These are phyloP conservation scores for Chaetomium tenue DNA, from an alignment of 495 filamentous ascomycete species.

Conservation along the genomic window DNA sequence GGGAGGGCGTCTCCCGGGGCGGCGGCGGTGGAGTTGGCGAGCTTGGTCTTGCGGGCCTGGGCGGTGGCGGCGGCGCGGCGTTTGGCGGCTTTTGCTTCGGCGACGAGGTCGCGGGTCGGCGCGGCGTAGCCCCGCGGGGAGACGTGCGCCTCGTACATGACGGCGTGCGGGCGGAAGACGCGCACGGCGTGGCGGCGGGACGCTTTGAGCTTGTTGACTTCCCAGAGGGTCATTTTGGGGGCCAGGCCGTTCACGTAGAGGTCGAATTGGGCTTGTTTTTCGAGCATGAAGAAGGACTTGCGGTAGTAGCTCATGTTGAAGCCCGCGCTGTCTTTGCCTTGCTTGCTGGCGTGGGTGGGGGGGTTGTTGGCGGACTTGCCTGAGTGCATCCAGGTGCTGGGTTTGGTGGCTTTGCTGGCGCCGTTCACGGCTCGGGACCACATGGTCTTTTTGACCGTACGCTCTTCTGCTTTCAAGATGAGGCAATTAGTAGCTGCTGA, in stretches of 20 bases:
- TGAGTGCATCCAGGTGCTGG: neutral
- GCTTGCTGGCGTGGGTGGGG: neutral
- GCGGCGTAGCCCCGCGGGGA: slow-evolving; percentile 1
- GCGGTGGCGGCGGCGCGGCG: neutral
- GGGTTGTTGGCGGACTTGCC: neutral
- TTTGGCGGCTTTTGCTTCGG: slow-evolving; percentile 1
- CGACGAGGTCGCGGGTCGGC: neutral
- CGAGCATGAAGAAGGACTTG: neutral
- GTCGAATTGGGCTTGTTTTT: slow-evolving; percentile 12
- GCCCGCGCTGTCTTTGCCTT: neutral
- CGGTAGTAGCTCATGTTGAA: slow-evolving; percentile 12
- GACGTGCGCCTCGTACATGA: slow-evolving; percentile 15
- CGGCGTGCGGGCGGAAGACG: neutral
- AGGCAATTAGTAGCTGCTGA: neutral
- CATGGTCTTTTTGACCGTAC: neutral
- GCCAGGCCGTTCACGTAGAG: slow-evolving; percentile 21
- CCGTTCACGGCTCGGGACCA: neutral
- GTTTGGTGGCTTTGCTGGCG: neutral
- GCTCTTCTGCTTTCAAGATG: neutral
- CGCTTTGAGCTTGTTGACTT: slow-evolving; percentile 1
- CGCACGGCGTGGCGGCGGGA: too few species aligned
- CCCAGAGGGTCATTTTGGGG: slow-evolving; percentile 9
- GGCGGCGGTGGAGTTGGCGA: neutral
- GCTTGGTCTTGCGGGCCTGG: neutral
- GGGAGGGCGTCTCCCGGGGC: slow-evolving; percentile 12